Conservation (phyloP, 176 grass and related monocot genomes). For the Coix lacrymajobi region DNA sequence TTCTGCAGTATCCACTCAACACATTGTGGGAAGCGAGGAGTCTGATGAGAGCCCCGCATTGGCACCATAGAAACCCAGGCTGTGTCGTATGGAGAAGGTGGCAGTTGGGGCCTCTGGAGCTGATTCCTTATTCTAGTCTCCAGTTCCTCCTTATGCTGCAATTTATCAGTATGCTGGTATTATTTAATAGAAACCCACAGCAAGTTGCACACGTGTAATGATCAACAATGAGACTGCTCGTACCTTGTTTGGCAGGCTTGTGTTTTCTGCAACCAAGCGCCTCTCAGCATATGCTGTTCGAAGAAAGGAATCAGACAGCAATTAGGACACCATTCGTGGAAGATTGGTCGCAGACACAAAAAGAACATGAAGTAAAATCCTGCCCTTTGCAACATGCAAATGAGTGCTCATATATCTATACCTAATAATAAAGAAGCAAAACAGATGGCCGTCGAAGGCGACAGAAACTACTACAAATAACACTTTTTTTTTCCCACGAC, state of each 20-base stretch:
- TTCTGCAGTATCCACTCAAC: conserved; percentile 66
- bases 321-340: neutral
- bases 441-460: neutral
- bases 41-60: conserved; percentile 14
- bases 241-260: neutral
- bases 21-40: conserved; percentile 57
- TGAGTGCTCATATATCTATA: neutral
- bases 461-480: neutral
- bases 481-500: neutral
- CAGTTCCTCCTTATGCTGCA: conserved; percentile 32
- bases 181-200: neutral
- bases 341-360: neutral
- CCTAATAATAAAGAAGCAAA: neutral
- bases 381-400: neutral
- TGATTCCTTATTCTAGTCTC: conserved; percentile 55
- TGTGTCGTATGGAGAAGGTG: conserved; percentile 58
- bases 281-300: neutral
- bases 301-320: neutral
- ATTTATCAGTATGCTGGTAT: neutral
- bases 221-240: neutral
- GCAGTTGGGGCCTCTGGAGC: conserved; percentile 21
- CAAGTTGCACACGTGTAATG: neutral
- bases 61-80: conserved; percentile 93
- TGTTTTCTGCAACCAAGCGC: neutral
- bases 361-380: neutral